Evolutionary conservation across 306 rosid genomes (phyloP).

Genomic region (Medicago ruthenica): DNA sequence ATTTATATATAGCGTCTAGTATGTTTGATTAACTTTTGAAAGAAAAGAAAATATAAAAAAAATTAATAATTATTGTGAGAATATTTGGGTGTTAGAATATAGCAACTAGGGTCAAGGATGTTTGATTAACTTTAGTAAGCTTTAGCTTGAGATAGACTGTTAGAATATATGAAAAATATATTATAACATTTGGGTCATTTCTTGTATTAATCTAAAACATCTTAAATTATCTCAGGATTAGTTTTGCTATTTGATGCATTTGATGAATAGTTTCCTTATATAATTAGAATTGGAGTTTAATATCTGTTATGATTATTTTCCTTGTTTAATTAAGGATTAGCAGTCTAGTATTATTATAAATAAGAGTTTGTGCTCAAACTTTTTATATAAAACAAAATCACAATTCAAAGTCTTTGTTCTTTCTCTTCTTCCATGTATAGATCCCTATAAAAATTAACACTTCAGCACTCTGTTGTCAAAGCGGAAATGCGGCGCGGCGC

Average conservation of each 20-base stretch:
- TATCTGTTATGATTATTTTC: not conserved
- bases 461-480: too few relatives aligned
- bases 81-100: not conserved
- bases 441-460: constrained; percentile 2
- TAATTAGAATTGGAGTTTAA: not conserved
- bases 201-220: not conserved
- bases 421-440: not conserved
- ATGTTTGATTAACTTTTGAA: not conserved
- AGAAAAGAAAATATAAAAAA: not conserved
- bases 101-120: not conserved
- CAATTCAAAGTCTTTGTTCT: constrained; percentile 2
- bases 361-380: not conserved
- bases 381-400: constrained; percentile 1
- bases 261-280: constrained; percentile 8
- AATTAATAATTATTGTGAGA: not conserved
- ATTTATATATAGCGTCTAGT: not conserved
- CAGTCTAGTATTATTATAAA: not conserved
- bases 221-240: constrained; percentile 12
- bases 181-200: not conserved
- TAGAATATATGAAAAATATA: not conserved
- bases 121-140: not conserved
- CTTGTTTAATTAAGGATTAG: constrained; percentile 1
- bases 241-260: not conserved
- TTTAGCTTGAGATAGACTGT: constrained; percentile 1
- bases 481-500: too few relatives aligned